A percentile compares a stretch with the other conserved stretches of the same genome.
phyloP scores from a whole-genome alignment of 352 stramenopile species.

The Phytophthora idaei region DNA sequence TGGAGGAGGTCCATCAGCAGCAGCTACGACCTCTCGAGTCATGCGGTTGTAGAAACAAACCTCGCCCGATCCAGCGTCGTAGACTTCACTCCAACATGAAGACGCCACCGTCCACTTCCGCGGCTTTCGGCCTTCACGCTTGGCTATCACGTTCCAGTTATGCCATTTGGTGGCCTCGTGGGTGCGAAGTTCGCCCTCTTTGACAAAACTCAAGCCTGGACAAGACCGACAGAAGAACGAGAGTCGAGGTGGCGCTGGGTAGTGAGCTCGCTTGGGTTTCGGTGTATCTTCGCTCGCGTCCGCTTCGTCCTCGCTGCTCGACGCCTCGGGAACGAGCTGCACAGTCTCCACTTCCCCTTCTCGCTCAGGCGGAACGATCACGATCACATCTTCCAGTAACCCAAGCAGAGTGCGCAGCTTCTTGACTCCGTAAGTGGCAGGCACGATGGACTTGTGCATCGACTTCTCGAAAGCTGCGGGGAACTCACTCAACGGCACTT shows the following conservation, averaged over 20 bases:
- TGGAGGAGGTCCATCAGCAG: slow-evolving; percentile 45
- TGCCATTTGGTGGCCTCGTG: slow-evolving; percentile 86
- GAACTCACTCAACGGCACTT: slow-evolving; percentile 59
- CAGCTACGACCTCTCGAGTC: slow-evolving; percentile 64
- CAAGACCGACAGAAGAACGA: slow-evolving; percentile 63
- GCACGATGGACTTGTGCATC: slow-evolving; percentile 74
- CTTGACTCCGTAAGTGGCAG: slow-evolving; percentile 68
- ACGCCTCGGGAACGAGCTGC: slow-evolving; percentile 50
- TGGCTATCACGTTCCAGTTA: slow-evolving; percentile 63
- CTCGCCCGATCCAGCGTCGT: slow-evolving; percentile 60
- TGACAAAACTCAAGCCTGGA: slow-evolving; percentile 71
- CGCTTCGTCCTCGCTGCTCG: slow-evolving; percentile 40
- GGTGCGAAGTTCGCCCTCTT: slow-evolving; percentile 52
- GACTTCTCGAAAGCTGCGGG: slow-evolving; percentile 54
- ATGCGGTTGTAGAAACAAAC: slow-evolving; percentile 80
- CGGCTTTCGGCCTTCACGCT: slow-evolving; percentile 41
- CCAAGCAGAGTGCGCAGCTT: slow-evolving; percentile 72
- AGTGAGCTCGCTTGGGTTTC: slow-evolving; percentile 28
- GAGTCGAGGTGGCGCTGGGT: slow-evolving; percentile 53
- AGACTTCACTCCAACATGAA: slow-evolving; percentile 78
- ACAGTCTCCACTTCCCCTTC: slow-evolving; percentile 70
- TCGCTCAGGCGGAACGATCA: slow-evolving; percentile 48
- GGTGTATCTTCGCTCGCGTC: slow-evolving; percentile 10
- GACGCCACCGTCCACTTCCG: slow-evolving; percentile 61
- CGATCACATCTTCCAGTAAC: slow-evolving; percentile 62